These are phyloP conservation scores for Alternaria tenuissima DNA, from an alignment of 2,329 filamentous ascomycete species.

Conservation along the genomic window DNA sequence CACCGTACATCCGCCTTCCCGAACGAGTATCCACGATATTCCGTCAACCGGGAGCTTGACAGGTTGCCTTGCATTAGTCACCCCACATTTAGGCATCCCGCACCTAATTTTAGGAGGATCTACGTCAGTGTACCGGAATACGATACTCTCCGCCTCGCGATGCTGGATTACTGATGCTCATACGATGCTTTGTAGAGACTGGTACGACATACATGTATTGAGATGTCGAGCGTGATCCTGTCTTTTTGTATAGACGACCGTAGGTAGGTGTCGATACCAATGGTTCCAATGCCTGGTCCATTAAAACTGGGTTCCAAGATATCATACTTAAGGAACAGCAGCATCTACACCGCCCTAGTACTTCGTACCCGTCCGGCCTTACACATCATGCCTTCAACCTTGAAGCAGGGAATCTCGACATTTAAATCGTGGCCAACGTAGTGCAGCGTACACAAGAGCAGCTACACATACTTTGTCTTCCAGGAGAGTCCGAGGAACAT, in stretches of 20 bases:
- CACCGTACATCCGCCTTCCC: constrained; percentile 1
- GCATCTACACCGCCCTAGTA: too few relatives aligned
- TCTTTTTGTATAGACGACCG: background rate
- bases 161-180: background rate
- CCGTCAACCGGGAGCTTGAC: background rate
- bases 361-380: too few relatives aligned
- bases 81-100: constrained; percentile 10
- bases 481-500: too few relatives aligned
- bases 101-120: constrained; percentile 13
- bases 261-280: background rate
- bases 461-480: too few relatives aligned
- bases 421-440: too few relatives aligned
- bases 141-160: background rate
- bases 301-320: background rate
- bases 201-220: background rate
- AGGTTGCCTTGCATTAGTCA: constrained; percentile 5
- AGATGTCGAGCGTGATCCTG: background rate
- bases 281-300: too few relatives aligned
- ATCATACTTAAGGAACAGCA: background rate
- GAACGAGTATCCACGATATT: background rate
- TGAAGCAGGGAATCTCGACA: too few relatives aligned
- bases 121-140: background rate
- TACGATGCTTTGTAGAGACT: background rate
- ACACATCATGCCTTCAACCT: too few relatives aligned
- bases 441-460: too few relatives aligned